Evolutionary conservation across 148 eudicot species (phyloP), one percentile per base, ranked within the genome.

Genomic region (Amaranthus palmeri): DNA sequence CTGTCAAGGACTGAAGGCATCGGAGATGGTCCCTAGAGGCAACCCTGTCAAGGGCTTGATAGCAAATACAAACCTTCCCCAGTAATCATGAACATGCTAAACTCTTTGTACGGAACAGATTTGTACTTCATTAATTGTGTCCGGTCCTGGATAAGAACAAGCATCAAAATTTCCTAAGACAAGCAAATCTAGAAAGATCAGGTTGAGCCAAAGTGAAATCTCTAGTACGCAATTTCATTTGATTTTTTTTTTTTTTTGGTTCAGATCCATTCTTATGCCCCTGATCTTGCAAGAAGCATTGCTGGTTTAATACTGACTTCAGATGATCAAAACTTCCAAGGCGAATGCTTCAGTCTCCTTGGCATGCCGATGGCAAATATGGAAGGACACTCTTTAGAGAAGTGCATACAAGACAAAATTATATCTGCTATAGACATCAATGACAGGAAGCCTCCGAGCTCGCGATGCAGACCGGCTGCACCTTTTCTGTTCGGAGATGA

Each of bases 201-300:
- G 36, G 36, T 25, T 25, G 36, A 25, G 2, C 2, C 36, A 25
- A 25, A 25, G 36, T 25, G 36, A 25, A 43, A 49, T 7, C 52
- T 12, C 43, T 69, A 52, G 48, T 9, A 63, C 53, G 42, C 18
- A 10, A 58, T 58, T 41, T 72, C 47, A 68, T 6, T 47, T 59
- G 8, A 36, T 41, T 61, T 54, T 43, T 65, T 55, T 43, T 65
- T 55, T 70, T 50, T 61, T 52, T 60, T 51, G 76, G 60, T 72
- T 76, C 83, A 95, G 98, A 89, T 91, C 66, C 77, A 85, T 81
- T 81, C 68, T 67, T 84, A 91, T 74, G 96, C 96, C 60, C 98
- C 98, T 75, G 98, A 89, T 79, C 91, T 95, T 61, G 97, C 97
- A 60, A 91, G 72, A 82, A 91, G 97, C 76, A 74, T 95, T 47